Evolutionary conservation across 2,329 filamentous ascomycete species (phyloP).

Genomic region (Fusarium sp.): DNA sequence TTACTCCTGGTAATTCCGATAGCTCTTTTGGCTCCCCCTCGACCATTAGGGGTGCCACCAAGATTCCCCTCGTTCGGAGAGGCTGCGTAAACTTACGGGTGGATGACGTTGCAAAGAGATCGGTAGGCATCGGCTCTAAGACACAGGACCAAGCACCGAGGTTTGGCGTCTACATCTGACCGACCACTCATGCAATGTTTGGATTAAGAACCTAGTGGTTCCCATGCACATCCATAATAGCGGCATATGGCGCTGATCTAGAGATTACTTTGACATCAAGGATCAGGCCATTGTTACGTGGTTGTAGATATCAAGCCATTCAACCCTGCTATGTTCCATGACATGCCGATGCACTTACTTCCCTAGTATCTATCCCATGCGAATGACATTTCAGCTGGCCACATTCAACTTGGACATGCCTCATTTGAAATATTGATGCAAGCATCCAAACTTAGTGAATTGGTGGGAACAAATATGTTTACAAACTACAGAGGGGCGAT

Average conservation of each 20-base stretch:
- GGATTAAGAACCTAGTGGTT: too few relatives aligned
- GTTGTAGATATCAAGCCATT: neutral
- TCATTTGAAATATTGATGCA: neutral
- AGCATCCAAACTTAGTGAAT: too few relatives aligned
- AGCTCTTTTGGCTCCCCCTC: neutral
- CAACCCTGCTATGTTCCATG: neutral
- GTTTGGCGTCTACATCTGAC: neutral
- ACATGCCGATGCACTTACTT: neutral
- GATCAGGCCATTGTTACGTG: too few relatives aligned
- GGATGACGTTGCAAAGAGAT: neutral
- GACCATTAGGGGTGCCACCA: neutral
- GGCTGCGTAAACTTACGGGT: neutral
- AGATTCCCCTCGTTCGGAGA: neutral
- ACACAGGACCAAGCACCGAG: neutral
- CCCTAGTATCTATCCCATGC: neutral
- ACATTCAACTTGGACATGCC: neutral
- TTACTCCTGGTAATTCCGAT: neutral
- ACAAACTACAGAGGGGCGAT: neutral
- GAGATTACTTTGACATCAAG: too few relatives aligned
- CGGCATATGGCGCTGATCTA: too few relatives aligned
- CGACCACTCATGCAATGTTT: neutral
- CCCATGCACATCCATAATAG: too few relatives aligned
- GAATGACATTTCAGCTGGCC: neutral
- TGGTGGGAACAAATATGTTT: neutral
- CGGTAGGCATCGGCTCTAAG: neutral